Percentiles rank a stretch among this genome's conserved stretches.
These are phyloP conservation scores for Ganoderma leucocontextum DNA, from an alignment of 1,284 basidiomycete genomes.

Conservation along the genomic window DNA sequence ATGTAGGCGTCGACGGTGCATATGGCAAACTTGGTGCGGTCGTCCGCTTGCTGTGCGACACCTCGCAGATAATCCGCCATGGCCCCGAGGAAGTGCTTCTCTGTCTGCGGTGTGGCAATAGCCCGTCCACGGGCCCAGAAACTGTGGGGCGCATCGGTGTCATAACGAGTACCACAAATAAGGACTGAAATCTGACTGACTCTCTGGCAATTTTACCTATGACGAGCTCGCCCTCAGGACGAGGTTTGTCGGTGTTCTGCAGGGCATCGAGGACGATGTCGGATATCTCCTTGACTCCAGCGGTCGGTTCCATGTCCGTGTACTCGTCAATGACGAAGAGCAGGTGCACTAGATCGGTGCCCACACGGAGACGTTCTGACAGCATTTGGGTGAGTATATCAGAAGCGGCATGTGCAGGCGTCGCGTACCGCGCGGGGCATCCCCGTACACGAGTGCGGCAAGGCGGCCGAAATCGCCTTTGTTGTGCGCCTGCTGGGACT, in stretches of 20 bases:
- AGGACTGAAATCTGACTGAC: not conserved
- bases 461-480: conserved; percentile 43
- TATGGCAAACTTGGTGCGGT: not conserved
- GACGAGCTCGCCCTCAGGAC: conserved; percentile 1
- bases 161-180: not conserved
- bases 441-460: conserved; percentile 38
- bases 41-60: not conserved
- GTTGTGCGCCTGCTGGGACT: conserved; percentile 44
- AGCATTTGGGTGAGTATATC: conserved; percentile 11
- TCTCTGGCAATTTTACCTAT: conserved; percentile 4
- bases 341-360: conserved; percentile 51
- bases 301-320: conserved; percentile 44
- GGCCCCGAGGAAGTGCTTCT: not conserved
- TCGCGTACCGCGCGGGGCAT: conserved; percentile 32
- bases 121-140: not conserved
- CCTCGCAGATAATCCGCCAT: not conserved
- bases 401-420: not conserved
- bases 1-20: not conserved
- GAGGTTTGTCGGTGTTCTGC: conserved; percentile 13
- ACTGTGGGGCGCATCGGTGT: not conserved
- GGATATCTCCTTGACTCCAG: conserved; percentile 34
- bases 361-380: conserved; percentile 31
- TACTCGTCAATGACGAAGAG: conserved; percentile 55
- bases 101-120: not conserved
- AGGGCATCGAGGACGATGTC: conserved; percentile 7